Evolutionary conservation across 2,329 filamentous ascomycete species (phyloP), one percentile per base, ranked within the genome.

Genomic region (Byssothecium circinans): DNA sequence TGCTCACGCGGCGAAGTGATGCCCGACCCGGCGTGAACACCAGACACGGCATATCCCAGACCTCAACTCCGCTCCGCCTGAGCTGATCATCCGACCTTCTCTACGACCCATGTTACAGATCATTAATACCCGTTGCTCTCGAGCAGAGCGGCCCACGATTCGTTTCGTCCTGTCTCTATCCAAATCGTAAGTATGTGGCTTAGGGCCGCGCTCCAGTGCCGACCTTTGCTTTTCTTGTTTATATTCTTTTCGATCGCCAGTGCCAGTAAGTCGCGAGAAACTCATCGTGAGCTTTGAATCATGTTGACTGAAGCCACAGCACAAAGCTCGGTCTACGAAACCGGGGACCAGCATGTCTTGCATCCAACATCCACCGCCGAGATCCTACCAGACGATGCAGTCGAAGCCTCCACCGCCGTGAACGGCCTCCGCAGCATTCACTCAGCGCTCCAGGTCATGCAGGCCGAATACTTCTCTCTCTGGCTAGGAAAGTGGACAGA

Each of bases 401-500:
- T 25, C 6, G 23, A 25, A 32, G 6, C 29, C 25, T 6, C 25
- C 25, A 27, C 25, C 6, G 7, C 25, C 7, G 7, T 11, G 11
- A 27, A 7, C 11, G 25, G 11, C 14, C 6, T 32, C 29, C 7
- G 12, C 29, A 12, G 73, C 30, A 64, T 76, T 10, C 68, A 69
- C 42, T 43, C 79, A 40, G 87, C 89, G 5, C 77, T 96, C 53
- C 78, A 83, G 38, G 83, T 86, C 5, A 83, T 96, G 78, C 91
- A 96, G 68, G 77, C 82, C 43, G 29, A 79, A 20, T 96, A 90
- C 72, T 96, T 94, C 66, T 80, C 84, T 38, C 73, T 86, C 4
- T 88, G 88, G 79, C 75, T 87, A 29, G 91, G 88, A 10, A 90
- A 84, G 20, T 97, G 91, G 89, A 89, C 91, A 0, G 78, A 79